These are phyloP conservation scores for Fraxinus dipetala DNA, from an alignment of 305 asterid genomes.

Conservation along the genomic window DNA sequence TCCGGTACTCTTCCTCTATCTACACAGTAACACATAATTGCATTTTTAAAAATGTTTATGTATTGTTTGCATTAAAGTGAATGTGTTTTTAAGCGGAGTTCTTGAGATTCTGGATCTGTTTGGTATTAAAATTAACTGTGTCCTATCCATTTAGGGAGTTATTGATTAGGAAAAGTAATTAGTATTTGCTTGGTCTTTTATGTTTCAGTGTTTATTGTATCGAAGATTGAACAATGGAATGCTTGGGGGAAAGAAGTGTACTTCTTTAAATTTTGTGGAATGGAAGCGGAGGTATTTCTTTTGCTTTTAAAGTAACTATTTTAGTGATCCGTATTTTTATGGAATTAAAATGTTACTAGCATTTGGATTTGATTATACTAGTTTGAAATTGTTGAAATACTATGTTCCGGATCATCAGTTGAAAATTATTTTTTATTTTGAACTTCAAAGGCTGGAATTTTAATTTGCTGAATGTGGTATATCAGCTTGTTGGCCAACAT, in stretches of 20 bases:
- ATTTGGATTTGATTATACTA: neutral
- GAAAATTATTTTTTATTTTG: neutral
- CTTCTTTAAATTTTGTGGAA: constrained; percentile 34
- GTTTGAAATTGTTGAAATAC: neutral
- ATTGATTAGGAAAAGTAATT: neutral
- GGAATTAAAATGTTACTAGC: neutral
- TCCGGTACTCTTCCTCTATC: constrained; percentile 30
- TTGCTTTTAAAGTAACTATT: neutral
- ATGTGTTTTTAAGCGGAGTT: neutral
- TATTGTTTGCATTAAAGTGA: neutral
- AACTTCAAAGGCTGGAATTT: neutral
- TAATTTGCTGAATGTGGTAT: neutral
- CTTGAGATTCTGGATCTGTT: neutral
- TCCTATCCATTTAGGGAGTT: neutral
- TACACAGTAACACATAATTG: neutral
- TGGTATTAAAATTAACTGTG: neutral
- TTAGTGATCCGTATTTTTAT: neutral
- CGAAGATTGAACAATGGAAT: constrained; percentile 35
- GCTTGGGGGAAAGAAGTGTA: constrained; percentile 25
- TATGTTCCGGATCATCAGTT: neutral
- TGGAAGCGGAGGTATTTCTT: constrained; percentile 44
- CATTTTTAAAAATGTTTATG: neutral
- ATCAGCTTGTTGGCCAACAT: neutral
- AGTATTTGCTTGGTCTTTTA: neutral
- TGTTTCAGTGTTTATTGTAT: constrained; percentile 30